These are phyloP conservation scores for Pythium folliculosum DNA, from an alignment of 352 stramenopile species.

Conservation along the genomic window DNA sequence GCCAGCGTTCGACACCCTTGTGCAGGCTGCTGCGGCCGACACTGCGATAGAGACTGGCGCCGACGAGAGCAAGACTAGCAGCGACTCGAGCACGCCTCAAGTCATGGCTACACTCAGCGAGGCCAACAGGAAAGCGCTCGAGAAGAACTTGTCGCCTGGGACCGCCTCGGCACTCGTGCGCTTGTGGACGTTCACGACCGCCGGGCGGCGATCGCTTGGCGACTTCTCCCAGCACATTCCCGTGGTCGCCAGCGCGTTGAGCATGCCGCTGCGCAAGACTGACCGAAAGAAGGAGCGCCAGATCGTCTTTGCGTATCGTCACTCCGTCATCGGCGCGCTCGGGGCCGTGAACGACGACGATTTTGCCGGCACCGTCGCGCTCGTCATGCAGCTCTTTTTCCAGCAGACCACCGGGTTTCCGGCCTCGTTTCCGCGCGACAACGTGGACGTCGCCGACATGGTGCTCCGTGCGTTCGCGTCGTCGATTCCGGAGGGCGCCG, in stretches of 20 bases:
- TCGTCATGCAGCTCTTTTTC: constrained; percentile 65
- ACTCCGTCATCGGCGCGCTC: constrained; percentile 46
- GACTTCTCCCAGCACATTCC: constrained; percentile 69
- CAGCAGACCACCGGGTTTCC: constrained; percentile 64
- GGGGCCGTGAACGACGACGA: constrained; percentile 33
- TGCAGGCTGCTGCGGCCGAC: constrained; percentile 10
- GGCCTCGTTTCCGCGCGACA: constrained; percentile 43
- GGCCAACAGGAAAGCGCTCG: constrained; percentile 64
- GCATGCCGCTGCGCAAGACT: constrained; percentile 75
- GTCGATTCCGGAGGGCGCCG: constrained; percentile 11
- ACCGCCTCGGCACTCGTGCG: constrained; percentile 56
- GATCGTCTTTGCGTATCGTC: constrained; percentile 63
- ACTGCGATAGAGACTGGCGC: neutral
- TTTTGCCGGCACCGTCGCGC: constrained; percentile 32
- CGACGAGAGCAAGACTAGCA: constrained; percentile 1
- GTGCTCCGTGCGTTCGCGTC: constrained; percentile 44
- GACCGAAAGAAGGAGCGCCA: constrained; percentile 86
- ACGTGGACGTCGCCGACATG: constrained; percentile 36
- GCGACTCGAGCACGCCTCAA: no score
- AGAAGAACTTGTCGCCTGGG: constrained; percentile 51
- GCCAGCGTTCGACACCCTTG: constrained; percentile 30
- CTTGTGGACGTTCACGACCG: constrained; percentile 70
- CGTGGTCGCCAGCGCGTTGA: constrained; percentile 57
- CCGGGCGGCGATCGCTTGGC: constrained; percentile 52
- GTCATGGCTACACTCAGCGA: constrained; percentile 48